A percentile compares a stretch with the other conserved stretches of the same genome.
Evolutionary conservation across 2,329 filamentous ascomycete species (phyloP).

Genomic region (Diaporthe longicolla): DNA sequence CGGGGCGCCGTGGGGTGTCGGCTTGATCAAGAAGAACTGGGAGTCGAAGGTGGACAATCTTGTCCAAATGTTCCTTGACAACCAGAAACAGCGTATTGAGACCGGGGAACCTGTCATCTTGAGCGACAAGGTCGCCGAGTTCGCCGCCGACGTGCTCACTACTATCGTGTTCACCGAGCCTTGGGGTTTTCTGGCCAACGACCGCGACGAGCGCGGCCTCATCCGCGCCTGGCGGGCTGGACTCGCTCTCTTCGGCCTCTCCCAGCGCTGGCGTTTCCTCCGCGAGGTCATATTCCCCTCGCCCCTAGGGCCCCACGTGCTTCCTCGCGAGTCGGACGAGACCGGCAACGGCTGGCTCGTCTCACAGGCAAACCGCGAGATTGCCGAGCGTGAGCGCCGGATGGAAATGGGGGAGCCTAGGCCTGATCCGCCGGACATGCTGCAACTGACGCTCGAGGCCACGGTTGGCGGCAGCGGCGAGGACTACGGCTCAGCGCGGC

Average conservation of each 20-base stretch:
- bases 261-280: slow-evolving; percentile 52
- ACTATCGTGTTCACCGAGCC: slow-evolving; percentile 54
- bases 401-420: slow-evolving; percentile 2
- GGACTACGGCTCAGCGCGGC: slow-evolving; percentile 29
- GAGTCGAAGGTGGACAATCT: slow-evolving; percentile 54
- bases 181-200: slow-evolving; percentile 56
- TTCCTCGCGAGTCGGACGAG: slow-evolving; percentile 24
- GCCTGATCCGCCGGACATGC: slow-evolving; percentile 22
- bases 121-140: slow-evolving; percentile 55
- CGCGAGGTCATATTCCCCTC: slow-evolving; percentile 50
- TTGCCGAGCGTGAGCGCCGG: slow-evolving; percentile 19
- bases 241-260: slow-evolving; percentile 55
- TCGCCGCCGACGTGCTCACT: slow-evolving; percentile 58
- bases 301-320: slow-evolving; percentile 17
- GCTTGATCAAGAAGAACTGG: slow-evolving; percentile 56
- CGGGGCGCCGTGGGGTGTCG: slow-evolving; percentile 53
- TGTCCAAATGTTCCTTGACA: slow-evolving; percentile 51
- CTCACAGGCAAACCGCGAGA: slow-evolving; percentile 24
- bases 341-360: slow-evolving; percentile 29
- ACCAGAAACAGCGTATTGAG: slow-evolving; percentile 50
- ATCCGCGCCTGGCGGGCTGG: slow-evolving; percentile 55
- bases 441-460: slow-evolving; percentile 27
- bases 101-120: slow-evolving; percentile 49
- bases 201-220: slow-evolving; percentile 55
- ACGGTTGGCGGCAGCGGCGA: slow-evolving; percentile 17